Evolutionary conservation across 345 rosid species (phyloP), one percentile per base, ranked within the genome.

Genomic region (Hypericum perforatum): DNA sequence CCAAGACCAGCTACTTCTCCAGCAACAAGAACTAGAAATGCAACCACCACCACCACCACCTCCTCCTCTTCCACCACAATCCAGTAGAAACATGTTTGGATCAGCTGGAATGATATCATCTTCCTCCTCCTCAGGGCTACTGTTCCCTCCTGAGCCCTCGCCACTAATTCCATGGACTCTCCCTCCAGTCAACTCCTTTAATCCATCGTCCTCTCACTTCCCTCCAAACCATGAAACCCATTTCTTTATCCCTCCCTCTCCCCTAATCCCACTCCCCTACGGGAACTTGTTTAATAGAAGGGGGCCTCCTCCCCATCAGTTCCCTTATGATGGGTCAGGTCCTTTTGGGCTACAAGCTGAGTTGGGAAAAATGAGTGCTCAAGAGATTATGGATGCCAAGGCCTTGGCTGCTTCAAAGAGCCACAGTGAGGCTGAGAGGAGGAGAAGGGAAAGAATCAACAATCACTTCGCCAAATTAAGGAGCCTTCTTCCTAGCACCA

Each of bases 361-460:
- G 69, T 40, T 92, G 53, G 90, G 94, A 11, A 88, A 85, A 68
- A 76, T 88, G 94, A 81, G 86, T 39, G 89, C 95, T n/a, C 98
- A 92, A 70, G 95, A 88, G 70, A 80, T 92, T 44, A 83, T 92
- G 89, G 98, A 92, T n/a, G 98, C 98, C 6, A 92, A 92, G 71
- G 98, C 98, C 37, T 85, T 92, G 6, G 98, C 97, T 60, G 98
- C 96, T 40, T 92, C 98, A 2, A 88, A 85, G 65, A 88, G 94
- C 66, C 98, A 92, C 67, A 92, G 98, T 62, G 98, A 88, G 57
- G 96, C 97, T 43, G 98, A 92, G 71, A 81, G 98, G 76, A 73
- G 96, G 60, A 57, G 98, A 73, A 74, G 98, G 60, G 95, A 92
- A 53, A 81, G 98, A 68, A 92, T 92, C 77, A 92, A 92, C 73